Evolutionary conservation across 768 basidiomycete species (phyloP), one percentile per base, ranked within the genome.

Genomic region (Fomitopsis pulvina): DNA sequence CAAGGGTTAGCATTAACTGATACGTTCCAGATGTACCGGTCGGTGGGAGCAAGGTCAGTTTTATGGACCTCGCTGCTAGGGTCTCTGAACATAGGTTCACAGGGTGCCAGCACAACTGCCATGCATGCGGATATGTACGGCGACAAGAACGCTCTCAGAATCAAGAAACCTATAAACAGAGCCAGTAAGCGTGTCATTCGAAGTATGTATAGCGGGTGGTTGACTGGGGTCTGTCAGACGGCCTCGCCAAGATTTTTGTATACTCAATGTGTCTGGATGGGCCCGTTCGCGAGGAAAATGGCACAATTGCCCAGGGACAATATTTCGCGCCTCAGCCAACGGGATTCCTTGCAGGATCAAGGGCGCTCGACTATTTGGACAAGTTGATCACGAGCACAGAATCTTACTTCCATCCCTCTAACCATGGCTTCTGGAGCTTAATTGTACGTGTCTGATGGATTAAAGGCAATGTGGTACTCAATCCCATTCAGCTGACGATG

Each of bases 351-450:
- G 92, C 81, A 0, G 95, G 95, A 14, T 92, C 87, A 2, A 87
- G 79, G 61, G 89, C 93, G 18, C 73, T 98, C 52, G 91, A 95
- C 58, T 84, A 90, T 12, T 71, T 98, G 24, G 88, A 90, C 57
- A 83, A 83, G 56, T 69, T 98, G 37, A 80, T 98, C 53, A 94
- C 90, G 12, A 93, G 90, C 58, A 90, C 87, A 5, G 95, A 98
- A 62, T 83, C 86, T 0, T 95, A 87, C 72, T 98, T 97, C 69
- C 95, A 98, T 65, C 95, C 95, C 1, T 90, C 89, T 3, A 96
- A 96, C 62, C 83, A 83, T 26, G 94, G 94, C 3, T 70, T 76
- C 26, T 96, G 92, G 90, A 86, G 90, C 3, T 63, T 77, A 48
- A 62, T 71, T 52, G 82, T 86, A 56, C 52, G 75, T 38, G 12